Percentiles rank a stretch among this genome's conserved stretches.
phyloP scores from a whole-genome alignment of 2,329 filamentous ascomycete species.

The Colletotrichum siamense region DNA sequence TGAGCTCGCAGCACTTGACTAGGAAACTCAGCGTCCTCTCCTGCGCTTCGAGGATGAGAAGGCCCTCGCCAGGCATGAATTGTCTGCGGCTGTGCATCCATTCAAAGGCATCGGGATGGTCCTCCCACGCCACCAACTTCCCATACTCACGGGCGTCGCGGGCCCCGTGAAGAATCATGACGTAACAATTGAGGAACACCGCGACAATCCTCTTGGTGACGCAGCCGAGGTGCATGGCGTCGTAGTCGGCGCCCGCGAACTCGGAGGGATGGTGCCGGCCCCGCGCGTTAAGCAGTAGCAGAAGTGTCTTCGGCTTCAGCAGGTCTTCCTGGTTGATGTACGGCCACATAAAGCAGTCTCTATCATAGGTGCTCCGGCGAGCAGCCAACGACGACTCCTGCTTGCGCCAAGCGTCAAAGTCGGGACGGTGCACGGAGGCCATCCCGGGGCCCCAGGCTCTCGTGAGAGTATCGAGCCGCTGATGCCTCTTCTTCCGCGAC shows the following conservation, averaged over 20 bases:
- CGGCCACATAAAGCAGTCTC: slow-evolving; percentile 53
- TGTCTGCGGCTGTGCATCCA: slow-evolving; percentile 32
- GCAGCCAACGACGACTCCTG: background rate
- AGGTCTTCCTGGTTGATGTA: slow-evolving; percentile 65
- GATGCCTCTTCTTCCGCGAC: background rate
- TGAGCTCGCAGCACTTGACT: slow-evolving; percentile 46
- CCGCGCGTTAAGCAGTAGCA: slow-evolving; percentile 58
- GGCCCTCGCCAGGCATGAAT: slow-evolving; percentile 48
- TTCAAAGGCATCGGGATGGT: slow-evolving; percentile 30
- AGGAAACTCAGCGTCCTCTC: slow-evolving; percentile 53
- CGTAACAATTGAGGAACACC: slow-evolving; percentile 26
- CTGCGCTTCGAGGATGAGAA: slow-evolving; percentile 57
- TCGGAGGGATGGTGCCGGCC: slow-evolving; percentile 47
- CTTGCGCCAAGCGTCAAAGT: background rate
- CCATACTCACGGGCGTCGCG: slow-evolving; percentile 23
- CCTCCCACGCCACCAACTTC: slow-evolving; percentile 36
- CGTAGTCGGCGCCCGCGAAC: slow-evolving; percentile 53
- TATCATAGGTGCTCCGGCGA: background rate
- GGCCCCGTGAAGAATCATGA: background rate
- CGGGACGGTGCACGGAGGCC: background rate
- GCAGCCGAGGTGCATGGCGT: slow-evolving; percentile 33
- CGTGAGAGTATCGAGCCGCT: background rate
- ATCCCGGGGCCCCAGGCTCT: background rate
- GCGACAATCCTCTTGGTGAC: slow-evolving; percentile 26
- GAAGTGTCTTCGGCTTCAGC: slow-evolving; percentile 42